Evolutionary conservation across 805 yeast species (phyloP).

Genomic region (Metschnikowia drakensbergensis): DNA sequence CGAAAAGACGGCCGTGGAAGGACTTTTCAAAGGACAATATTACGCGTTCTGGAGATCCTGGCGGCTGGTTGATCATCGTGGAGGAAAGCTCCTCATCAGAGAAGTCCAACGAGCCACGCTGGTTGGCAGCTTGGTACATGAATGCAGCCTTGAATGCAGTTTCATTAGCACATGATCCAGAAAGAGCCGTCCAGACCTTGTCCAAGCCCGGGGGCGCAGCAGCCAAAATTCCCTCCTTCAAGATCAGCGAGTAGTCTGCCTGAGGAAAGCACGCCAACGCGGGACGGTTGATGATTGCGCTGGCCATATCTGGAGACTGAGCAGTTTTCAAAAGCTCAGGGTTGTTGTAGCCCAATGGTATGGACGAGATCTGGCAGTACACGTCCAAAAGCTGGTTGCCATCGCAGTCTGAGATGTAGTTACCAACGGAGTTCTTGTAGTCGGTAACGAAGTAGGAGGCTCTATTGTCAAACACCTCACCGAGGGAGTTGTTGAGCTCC

Average conservation of each 20-base stretch:
- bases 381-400: conserved; percentile 41
- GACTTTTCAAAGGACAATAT: conserved; percentile 52
- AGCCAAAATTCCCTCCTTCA: conserved; percentile 49
- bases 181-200: conserved; percentile 60
- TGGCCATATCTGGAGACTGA: conserved; percentile 38
- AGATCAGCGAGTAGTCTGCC: conserved; percentile 47
- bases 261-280: conserved; percentile 59
- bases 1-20: conserved; percentile 57
- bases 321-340: conserved; percentile 38
- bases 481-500: conserved; percentile 32
- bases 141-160: conserved; percentile 70
- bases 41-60: conserved; percentile 52
- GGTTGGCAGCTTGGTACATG: conserved; percentile 56
- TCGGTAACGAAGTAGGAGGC: conserved; percentile 42
- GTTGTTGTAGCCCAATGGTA: conserved; percentile 43
- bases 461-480: conserved; percentile 38
- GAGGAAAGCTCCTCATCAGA: conserved; percentile 43
- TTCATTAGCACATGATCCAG: conserved; percentile 70
- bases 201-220: conserved; percentile 63
- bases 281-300: conserved; percentile 40
- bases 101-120: conserved; percentile 47
- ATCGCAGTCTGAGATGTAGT: conserved; percentile 41
- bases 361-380: conserved; percentile 42
- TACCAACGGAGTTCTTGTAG: conserved; percentile 37
- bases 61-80: conserved; percentile 48